Evolutionary conservation across 345 rosid species (phyloP), one percentile per base, ranked within the genome.

Genomic region (Microcos paniculata): DNA sequence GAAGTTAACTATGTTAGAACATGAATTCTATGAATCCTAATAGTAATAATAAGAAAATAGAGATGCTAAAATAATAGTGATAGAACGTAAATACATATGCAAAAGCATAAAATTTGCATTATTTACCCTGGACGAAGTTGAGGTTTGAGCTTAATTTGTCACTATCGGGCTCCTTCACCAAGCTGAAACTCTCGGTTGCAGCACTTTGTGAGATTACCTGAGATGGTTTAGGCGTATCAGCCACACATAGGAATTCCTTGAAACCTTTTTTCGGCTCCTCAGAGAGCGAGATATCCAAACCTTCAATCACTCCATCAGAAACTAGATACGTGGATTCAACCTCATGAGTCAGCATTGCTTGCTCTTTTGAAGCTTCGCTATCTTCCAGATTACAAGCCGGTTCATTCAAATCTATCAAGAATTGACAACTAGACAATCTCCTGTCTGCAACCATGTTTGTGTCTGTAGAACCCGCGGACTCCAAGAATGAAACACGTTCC

Each of bases 381-480:
- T 46, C 64, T 18, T 61, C 31, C 71, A 43, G 30, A 33, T 26
- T 65, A 57, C 18, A 43, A 55, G 40, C 23, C 19, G 66, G 63
- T 49, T 28, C 56, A 40, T 46, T 62, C 72, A 75, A 78, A 63
- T 78, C 77, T 10, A 77, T 73, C 23, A 28, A n/a, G 0, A 56
- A 74, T 59, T 23, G 4, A 11, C 8, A 62, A 62, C 16, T 33
- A 46, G 11, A 42, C 16, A 8, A 1, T 2, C 8, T 23, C 24
- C 71, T 18, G 24, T 12, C 55, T 24, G 8, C 33, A 2, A 30
- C 42, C 38, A 19, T 42, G 88, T 24, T 52, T 19, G 24, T 19
- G 10, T 1, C 35, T 19, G 4, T 31, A 13, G 6, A 30, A 4
- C 3, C 13, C 8, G 10, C 16, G 4, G 33, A 33, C 45, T 62